Evolutionary conservation across 2,329 filamentous ascomycete genomes (phyloP), one percentile per base, ranked within the genome.

Genomic region (Colletotrichum spinosum): DNA sequence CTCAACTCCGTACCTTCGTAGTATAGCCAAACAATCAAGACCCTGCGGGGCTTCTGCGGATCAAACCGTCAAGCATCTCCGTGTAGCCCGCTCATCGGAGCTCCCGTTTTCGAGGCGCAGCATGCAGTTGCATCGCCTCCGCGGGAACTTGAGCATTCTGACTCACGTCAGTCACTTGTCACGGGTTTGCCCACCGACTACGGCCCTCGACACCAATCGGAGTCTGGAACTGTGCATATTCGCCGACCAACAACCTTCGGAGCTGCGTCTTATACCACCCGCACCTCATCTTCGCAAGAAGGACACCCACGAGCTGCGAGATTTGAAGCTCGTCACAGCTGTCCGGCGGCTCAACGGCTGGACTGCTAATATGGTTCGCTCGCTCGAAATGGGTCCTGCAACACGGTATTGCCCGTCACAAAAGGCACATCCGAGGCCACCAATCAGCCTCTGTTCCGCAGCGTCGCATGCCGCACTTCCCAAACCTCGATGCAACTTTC

Each of bases 161-260:
- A 62, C 57, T 65, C 62, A 62, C 46, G 62, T 53, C 49, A 37
- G 8, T 37, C n/a, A 15, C 49, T 42, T 48, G 62, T 53, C 48
- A 62, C 42, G 34, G 52, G 52, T 42, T 33, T 62, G 17, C 60
- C 48, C 46, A 56, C 52, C 58, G 52, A 53, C 58, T 49, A 34
- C 11, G 12, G n/a, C 42, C 37, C 25, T 25, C 49, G 10, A 17
- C 6, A 35, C 52, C 46, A 52, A 56, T 65, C 25, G 37, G 13
- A 15, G 25, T 0, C n/a, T 9, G 2, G 25, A 37, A 7, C 15
- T 45, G 38, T 41, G 37, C 11, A 17, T 25, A 39, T n/a, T 17
- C 13, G 9, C 11, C 46, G 35, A 37, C 45, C 62, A 55, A 48
- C 39, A 42, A 45, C 25, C 15, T 50, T 37, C 46, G 35, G n/a